Base-by-base conservation (phyloP, 2,329 filamentous ascomycete species). In the Fusarium azukiicola region DNA sequence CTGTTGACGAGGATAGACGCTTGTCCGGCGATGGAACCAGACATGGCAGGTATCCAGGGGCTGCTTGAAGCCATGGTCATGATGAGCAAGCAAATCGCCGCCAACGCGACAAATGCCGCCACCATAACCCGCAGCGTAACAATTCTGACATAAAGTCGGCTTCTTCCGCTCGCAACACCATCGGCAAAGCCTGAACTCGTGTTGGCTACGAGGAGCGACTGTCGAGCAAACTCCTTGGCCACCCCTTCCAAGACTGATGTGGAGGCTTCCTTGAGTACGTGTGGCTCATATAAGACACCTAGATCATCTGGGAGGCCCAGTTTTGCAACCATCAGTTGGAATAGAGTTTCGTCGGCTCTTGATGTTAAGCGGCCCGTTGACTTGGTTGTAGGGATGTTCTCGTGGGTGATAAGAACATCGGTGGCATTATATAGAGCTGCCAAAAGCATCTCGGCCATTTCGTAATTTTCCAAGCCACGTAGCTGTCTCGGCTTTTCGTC, bases 11-110 rank as follows among this genome's bases (percentile, higher is more conserved):
- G 38, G 2, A 69, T 19, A 32, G 49, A 6, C 3, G 67, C 67
- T 36, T 69, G 67, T 36, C 46, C 49, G 32, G 67, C 67, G 8
- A 69, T 69, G 8, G 67, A 69, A n/a, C 67, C 49, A 17, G 47
- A 54, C 67, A 69, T 69, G 67, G 47, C 36, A 13, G 67, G 67
- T 21, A 69, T 42, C 67, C 67, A 69, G 21, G 49, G 49, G 38
- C 27, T 44, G 67, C 17, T n/a, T 42, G 27, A 21, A 27, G 46
- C n/a, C 16, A 17, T 21, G 19, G 56, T 9, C 27, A 69, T 11
- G 7, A 69, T 47, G 6, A 50, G 23, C 12, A 16, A 10, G 23
- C 6, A 50, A 12, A 50, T 7, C 10, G 23, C 5, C 12, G 47
- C 47, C 47, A 50, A n/a, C 17, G 23, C 16, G 23, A n/a, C 21